Conservation (phyloP, 2,329 filamentous ascomycete genomes). For the Sporothrix pseudoabietina region DNA sequence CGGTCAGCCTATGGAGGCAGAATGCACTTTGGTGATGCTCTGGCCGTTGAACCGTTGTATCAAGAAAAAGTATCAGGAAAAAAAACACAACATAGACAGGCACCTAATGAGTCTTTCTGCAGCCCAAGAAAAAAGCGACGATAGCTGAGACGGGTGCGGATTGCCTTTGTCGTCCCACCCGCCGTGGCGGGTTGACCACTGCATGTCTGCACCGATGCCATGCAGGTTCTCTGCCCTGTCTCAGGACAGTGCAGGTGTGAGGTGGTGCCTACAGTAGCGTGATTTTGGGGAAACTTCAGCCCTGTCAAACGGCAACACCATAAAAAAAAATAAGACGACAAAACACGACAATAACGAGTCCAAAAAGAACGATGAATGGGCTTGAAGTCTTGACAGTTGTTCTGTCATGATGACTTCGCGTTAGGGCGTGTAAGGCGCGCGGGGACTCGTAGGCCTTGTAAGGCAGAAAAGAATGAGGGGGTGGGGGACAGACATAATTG, state of each 20-base stretch:
- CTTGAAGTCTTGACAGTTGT: neutral
- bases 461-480: conserved; percentile 8
- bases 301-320: neutral
- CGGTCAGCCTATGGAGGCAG: conserved; percentile 4
- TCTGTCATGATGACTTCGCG: neutral
- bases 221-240: neutral
- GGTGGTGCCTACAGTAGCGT: conserved; percentile 18
- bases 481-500: neutral
- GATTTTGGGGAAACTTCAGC: neutral
- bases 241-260: neutral
- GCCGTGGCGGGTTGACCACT: neutral
- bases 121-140: neutral
- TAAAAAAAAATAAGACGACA: neutral
- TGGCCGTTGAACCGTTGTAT: neutral
- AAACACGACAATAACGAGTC: neutral
- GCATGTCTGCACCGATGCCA: neutral
- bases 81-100: neutral
- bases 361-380: neutral
- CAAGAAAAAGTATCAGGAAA: neutral
- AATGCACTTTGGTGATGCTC: neutral
- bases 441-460: neutral
- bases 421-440: neutral
- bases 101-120: neutral
- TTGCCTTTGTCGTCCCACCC: conserved; percentile 3
- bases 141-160: neutral